Evolutionary conservation across 163 green algal species (phyloP).

Genomic region (Scenedesmus sp.): DNA sequence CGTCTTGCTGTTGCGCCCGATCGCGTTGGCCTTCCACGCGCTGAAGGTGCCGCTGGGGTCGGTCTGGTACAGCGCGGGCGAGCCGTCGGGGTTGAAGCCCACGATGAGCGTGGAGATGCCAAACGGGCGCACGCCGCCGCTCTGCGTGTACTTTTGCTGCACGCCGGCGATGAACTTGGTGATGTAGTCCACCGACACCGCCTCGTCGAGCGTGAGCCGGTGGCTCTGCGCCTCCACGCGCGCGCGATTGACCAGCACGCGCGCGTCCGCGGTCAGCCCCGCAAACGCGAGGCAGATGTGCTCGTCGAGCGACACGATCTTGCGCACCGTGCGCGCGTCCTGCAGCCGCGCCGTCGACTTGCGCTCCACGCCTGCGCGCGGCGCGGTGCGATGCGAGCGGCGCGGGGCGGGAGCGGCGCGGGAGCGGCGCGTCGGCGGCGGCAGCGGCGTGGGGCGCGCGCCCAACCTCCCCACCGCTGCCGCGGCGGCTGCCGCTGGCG

Average conservation of each 20-base stretch:
- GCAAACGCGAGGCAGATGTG: constrained; percentile 98
- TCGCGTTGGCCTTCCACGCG: constrained; percentile 98
- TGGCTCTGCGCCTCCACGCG: constrained; percentile 96
- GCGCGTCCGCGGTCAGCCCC: constrained; percentile 96
- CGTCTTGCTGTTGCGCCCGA: constrained; percentile 97
- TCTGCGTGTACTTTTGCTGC: constrained; percentile 99
- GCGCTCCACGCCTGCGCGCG: constrained; percentile 87
- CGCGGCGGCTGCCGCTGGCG: too few relatives aligned
- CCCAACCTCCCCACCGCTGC: too few relatives aligned
- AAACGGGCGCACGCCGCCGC: constrained; percentile 96
- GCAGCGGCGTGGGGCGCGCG: too few relatives aligned
- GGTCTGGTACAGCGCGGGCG: constrained; percentile 93
- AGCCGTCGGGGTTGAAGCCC: constrained; percentile 81
- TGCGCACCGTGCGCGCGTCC: constrained; percentile 92
- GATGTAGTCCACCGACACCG: constrained; percentile 94
- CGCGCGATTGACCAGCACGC: constrained; percentile 92
- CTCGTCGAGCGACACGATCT: constrained; percentile 97
- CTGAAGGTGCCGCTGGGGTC: constrained; percentile 96
- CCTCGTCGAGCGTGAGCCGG: constrained; percentile 96
- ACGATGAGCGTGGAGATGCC: constrained; percentile 98
- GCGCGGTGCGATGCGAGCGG: background rate
- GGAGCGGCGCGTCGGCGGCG: too few relatives aligned
- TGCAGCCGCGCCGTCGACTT: constrained; percentile 97
- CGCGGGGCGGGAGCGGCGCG: too few relatives aligned
- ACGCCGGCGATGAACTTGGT: constrained; percentile 93